Conservation (phyloP, 352 stramenopile genomes). For the Phytophthora boehmeriae region DNA sequence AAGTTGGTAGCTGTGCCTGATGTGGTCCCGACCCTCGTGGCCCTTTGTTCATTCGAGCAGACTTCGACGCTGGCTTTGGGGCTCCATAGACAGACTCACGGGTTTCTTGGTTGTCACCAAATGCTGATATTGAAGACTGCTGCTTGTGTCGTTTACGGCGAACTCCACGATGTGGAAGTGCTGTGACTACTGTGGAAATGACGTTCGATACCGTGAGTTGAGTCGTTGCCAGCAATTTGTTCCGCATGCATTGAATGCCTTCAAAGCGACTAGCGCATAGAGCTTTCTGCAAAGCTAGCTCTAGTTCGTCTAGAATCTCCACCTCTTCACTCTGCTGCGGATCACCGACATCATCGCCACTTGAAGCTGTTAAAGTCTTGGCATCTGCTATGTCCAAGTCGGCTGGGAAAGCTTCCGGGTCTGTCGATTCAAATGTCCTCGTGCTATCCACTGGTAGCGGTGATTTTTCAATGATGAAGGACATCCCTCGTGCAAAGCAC, state of each 20-base stretch:
- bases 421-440: background rate
- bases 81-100: slow-evolving; percentile 27
- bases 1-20: slow-evolving; percentile 52
- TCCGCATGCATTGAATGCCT: slow-evolving; percentile 38
- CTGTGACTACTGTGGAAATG: slow-evolving; percentile 66
- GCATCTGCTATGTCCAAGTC: slow-evolving; percentile 3
- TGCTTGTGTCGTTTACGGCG: slow-evolving; percentile 16
- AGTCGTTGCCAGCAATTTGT: slow-evolving; percentile 53
- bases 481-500: too few species aligned
- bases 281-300: slow-evolving; percentile 39
- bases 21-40: slow-evolving; percentile 32
- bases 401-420: background rate
- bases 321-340: background rate
- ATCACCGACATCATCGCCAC: background rate
- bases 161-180: slow-evolving; percentile 14
- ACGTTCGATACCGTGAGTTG: slow-evolving; percentile 72
- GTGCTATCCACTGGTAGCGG: background rate
- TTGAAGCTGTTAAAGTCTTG: background rate
- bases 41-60: slow-evolving; percentile 39
- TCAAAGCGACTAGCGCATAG: slow-evolving; percentile 43
- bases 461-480: slow-evolving; percentile 5
- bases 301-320: slow-evolving; percentile 20
- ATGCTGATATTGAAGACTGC: slow-evolving; percentile 4
- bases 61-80: slow-evolving; percentile 27
- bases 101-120: slow-evolving; percentile 37